Conservation (phyloP, 495 filamentous ascomycete genomes). For the Glutinoglossum americanum region DNA sequence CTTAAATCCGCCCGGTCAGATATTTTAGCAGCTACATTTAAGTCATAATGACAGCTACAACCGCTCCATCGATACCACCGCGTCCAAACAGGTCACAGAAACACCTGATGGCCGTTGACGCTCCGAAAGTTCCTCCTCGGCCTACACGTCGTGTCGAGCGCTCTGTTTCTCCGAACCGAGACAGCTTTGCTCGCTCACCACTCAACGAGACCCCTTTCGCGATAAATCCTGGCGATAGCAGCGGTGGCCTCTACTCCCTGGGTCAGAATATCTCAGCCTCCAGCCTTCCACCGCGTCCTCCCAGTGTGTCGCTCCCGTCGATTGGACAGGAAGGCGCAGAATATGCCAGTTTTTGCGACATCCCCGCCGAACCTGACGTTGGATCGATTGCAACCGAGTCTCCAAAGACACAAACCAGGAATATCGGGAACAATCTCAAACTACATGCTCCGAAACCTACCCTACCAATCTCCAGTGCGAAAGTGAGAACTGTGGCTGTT, state of each 20-base stretch:
- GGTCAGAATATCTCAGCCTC: constrained; percentile 16
- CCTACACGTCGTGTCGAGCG: constrained; percentile 37
- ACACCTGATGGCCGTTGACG: constrained; percentile 12
- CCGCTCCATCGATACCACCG: constrained; percentile 33
- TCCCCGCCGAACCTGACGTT: constrained; percentile 8
- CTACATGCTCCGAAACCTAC: constrained; percentile 84
- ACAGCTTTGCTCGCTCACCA: constrained; percentile 67
- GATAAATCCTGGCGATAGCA: constrained; percentile 17
- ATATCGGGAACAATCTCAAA: constrained; percentile 58
- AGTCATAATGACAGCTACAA: constrained; percentile 31
- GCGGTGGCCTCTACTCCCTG: constrained; percentile 13
- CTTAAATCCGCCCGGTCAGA: background rate
- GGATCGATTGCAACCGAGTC: constrained; percentile 14
- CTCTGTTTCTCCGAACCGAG: constrained; percentile 53
- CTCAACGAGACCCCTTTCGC: constrained; percentile 44
- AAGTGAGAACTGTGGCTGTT: constrained; percentile 55
- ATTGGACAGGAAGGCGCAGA: constrained; percentile 79
- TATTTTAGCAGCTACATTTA: background rate
- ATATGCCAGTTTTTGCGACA: constrained; percentile 43
- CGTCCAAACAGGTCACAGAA: constrained; percentile 28
- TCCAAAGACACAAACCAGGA: constrained; percentile 44
- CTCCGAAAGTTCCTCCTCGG: constrained; percentile 47
- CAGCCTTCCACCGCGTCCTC: constrained; percentile 32
- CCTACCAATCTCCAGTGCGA: constrained; percentile 52
- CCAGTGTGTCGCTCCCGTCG: constrained; percentile 62